phyloP scores from a whole-genome alignment of 345 rosid species.

The Salix arbutifolia region DNA sequence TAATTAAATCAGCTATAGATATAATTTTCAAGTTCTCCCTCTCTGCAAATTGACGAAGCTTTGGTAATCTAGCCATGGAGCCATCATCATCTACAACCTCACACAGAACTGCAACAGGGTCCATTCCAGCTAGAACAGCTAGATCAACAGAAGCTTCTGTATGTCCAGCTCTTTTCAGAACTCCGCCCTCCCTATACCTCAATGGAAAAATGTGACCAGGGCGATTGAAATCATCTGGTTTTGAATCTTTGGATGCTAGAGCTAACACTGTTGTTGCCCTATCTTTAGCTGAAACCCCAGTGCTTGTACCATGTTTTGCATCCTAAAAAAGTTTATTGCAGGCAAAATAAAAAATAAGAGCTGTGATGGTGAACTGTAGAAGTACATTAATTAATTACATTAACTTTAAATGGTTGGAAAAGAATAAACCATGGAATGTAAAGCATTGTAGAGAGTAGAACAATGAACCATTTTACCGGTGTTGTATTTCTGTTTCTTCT shows the following conservation, averaged over 20 bases:
- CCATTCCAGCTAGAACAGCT: conserved; percentile 68
- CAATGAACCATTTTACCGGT: not conserved
- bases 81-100: conserved; percentile 91
- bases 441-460: not conserved
- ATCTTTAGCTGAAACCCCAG: conserved; percentile 86
- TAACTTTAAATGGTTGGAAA: not conserved
- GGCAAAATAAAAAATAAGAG: not conserved
- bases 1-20: conserved; percentile 76
- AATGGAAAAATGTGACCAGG: conserved; percentile 87
- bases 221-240: conserved; percentile 81
- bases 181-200: conserved; percentile 84
- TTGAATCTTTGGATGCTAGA: conserved; percentile 75
- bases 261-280: conserved; percentile 72
- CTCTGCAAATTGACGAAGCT: conserved; percentile 59
- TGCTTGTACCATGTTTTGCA: conserved; percentile 84
- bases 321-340: conserved; percentile 41
- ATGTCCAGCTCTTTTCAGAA: conserved; percentile 88
- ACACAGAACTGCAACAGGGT: conserved; percentile 74
- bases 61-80: conserved; percentile 84
- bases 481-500: not conserved
- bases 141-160: conserved; percentile 95
- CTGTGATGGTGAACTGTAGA: not conserved
- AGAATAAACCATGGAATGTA: not conserved
- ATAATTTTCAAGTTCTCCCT: conserved; percentile 59
- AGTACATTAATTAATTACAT: not conserved